These are phyloP conservation scores for Tillandsia leiboldiana DNA, from an alignment of 176 grass and related monocot genomes.

Conservation along the genomic window DNA sequence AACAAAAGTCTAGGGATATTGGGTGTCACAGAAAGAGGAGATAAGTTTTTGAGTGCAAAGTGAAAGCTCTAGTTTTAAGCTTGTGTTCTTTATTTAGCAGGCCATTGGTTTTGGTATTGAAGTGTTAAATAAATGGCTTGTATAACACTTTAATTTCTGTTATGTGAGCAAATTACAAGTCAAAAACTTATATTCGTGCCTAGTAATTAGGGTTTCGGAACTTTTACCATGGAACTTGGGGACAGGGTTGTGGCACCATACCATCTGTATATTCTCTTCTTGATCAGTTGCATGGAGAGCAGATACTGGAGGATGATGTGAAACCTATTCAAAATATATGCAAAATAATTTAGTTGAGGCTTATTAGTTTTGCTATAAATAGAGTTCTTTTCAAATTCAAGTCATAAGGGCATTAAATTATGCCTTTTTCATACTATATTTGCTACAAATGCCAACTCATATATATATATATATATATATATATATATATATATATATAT, in stretches of 20 bases:
- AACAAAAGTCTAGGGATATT: too few relatives aligned
- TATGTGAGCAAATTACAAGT: neutral
- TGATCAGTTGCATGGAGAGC: conserved; percentile 64
- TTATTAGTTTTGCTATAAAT: conserved; percentile 1
- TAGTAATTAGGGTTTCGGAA: neutral
- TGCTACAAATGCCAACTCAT: too few relatives aligned
- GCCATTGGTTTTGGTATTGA: too few relatives aligned
- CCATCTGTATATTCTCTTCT: conserved; percentile 32
- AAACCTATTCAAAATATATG: conserved; percentile 38
- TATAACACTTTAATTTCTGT: too few relatives aligned
- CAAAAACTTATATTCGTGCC: neutral
- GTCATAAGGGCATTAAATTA: neutral
- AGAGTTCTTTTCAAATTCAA: neutral
- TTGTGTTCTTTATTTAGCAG: too few relatives aligned
- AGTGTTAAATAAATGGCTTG: too few relatives aligned
- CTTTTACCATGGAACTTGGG: conserved; percentile 57
- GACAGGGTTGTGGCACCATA: conserved; percentile 61
- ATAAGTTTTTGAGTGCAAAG: too few relatives aligned
- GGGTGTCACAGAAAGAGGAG: too few relatives aligned
- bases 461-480: too few relatives aligned
- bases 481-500: too few relatives aligned
- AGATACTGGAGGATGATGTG: conserved; percentile 63
- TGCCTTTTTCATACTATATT: too few relatives aligned
- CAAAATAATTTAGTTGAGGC: neutral
- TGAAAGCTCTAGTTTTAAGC: too few relatives aligned